phyloP scores from a whole-genome alignment of 2,329 filamentous ascomycete genomes.

The Cordyceps farinosa region DNA sequence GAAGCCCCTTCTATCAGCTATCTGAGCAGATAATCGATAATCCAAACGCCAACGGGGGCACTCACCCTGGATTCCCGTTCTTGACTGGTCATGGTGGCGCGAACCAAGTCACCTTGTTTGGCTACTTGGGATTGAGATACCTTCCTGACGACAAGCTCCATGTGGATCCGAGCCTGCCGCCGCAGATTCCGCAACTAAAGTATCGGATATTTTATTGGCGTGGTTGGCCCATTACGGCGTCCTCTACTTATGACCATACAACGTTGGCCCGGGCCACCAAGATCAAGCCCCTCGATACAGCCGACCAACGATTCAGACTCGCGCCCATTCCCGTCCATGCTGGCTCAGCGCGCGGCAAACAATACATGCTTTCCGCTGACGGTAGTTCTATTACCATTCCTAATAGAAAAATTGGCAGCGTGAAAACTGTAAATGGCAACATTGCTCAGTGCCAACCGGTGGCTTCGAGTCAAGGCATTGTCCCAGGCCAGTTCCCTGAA shows the following conservation, averaged over 20 bases:
- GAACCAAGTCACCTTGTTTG: conserved; percentile 64
- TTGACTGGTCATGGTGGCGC: conserved; percentile 67
- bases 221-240: conserved; percentile 25
- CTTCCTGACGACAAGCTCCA: conserved; percentile 54
- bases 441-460: conserved; percentile 61
- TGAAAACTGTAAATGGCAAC: conserved; percentile 55
- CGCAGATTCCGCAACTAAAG: conserved; percentile 52
- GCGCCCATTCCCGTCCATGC: conserved; percentile 57
- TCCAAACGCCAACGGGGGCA: conserved; percentile 50
- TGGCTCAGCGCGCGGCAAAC: conserved; percentile 37
- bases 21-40: conserved; percentile 66
- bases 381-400: conserved; percentile 47
- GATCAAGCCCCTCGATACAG: conserved; percentile 41
- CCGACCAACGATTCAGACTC: conserved; percentile 51
- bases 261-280: conserved; percentile 30
- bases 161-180: conserved; percentile 58
- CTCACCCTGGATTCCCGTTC: conserved; percentile 62
- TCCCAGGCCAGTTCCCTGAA: conserved; percentile 66
- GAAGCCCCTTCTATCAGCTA: conserved; percentile 67
- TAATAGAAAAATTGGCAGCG: conserved; percentile 56
- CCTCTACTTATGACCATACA: conserved; percentile 27
- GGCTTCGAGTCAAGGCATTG: conserved; percentile 42
- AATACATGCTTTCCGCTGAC: conserved; percentile 45
- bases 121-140: conserved; percentile 62
- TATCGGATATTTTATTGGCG: conserved; percentile 29